Evolutionary conservation across 2,329 filamentous ascomycete species (phyloP), one percentile per base, ranked within the genome.

Genomic region (Ceratocystis variospora): DNA sequence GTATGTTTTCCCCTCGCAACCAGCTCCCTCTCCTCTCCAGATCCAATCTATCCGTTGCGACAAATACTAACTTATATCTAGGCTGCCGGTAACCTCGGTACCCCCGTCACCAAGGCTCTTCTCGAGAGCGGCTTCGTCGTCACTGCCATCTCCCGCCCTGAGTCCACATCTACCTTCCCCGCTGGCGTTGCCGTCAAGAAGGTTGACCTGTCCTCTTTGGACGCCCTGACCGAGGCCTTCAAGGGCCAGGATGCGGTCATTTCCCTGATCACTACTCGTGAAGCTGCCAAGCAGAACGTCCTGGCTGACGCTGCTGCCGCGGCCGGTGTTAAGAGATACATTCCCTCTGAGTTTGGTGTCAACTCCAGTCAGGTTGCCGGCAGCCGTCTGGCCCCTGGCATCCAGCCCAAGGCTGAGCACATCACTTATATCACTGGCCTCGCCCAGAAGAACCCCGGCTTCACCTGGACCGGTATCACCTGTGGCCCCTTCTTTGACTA

Each of bases 291-390:
- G 5, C 74, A 76, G 64, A 46, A 64, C 7, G 72, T 78, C 10
- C 75, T 87, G 59, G 77, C 87, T 57, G 80, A 86, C 41, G 85
- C 84, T 0, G 80, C 83, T 41, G 75, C 83, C 33, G 78, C 78
- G 3, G 83, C 83, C 2, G 83, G 84, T 4, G 83, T 87, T 0
- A 78, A 83, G 71, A 79, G 83, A 12, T 84, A 86, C 75, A 73
- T 87, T 41, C 83, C 84, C 1, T 81, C 81, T 1, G 84, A 87
- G 68, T 87, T 79, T 62, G 77, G 77, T 44, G 70, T 72, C 55
- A 72, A 78, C 74, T 63, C 61, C 22, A 28, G 17, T 2, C 22
- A 19, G 57, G 7, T 48, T 53, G 64, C 66, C 5, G 76, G 76
- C 22, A 73, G 73, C 6, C 72, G 77, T 64, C 70, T 73, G 61